phyloP scores from a whole-genome alignment of 352 stramenopile species.

The Phytophthora boehmeriae region DNA sequence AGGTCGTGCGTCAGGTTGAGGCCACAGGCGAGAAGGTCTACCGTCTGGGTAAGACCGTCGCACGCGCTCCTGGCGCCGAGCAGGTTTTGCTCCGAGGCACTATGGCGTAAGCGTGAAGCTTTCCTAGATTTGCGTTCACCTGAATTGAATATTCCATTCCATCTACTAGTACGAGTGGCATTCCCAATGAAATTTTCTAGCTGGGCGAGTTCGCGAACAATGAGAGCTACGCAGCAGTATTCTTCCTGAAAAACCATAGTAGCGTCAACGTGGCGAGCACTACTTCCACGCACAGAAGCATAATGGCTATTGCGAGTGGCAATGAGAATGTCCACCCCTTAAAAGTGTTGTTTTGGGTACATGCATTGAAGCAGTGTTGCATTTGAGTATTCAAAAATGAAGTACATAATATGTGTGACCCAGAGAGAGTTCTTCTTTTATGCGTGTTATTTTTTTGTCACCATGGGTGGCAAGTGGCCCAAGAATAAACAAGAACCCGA shows the following conservation, averaged over 20 bases:
- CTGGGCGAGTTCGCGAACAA: background rate
- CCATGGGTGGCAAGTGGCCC: no score
- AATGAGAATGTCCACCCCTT: no score
- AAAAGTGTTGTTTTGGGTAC: no score
- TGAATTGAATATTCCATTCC: slow-evolving; percentile 32
- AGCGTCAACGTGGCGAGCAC: slow-evolving; percentile 57
- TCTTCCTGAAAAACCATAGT: slow-evolving; percentile 24
- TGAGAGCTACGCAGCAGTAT: background rate
- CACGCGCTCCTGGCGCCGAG: slow-evolving; percentile 55
- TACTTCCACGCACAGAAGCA: slow-evolving; percentile 59
- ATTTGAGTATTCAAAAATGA: no score
- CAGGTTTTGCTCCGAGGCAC: slow-evolving; percentile 86
- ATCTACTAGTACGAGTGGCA: slow-evolving; percentile 11
- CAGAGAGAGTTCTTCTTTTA: no score
- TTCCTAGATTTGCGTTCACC: slow-evolving; percentile 22
- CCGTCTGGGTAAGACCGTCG: slow-evolving; percentile 87
- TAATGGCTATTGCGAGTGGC: no score
- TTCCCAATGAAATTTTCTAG: slow-evolving; percentile 10
- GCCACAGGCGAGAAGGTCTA: slow-evolving; percentile 90
- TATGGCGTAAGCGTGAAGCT: slow-evolving; percentile 54
- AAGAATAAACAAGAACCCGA: no score
- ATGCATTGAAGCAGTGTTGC: no score
- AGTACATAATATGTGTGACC: no score
- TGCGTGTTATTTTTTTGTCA: no score
- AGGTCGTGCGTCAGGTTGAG: slow-evolving; percentile 85